phyloP scores from a whole-genome alignment of 2,329 filamentous ascomycete genomes.

The Monosporascus cannonballus region DNA sequence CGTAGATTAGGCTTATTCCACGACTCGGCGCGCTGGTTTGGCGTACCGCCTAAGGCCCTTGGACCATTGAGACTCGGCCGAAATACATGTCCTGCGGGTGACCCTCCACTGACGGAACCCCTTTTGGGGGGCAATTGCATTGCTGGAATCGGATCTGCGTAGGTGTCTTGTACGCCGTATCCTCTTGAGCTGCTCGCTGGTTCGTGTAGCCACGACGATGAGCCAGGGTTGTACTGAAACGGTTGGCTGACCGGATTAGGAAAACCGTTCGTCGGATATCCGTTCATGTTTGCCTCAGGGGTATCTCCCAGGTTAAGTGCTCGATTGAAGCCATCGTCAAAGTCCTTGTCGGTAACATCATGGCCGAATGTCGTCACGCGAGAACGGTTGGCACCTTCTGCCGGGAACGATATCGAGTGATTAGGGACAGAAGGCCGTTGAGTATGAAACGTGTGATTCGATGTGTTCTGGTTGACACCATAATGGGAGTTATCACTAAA shows the following conservation, averaged over 20 bases:
- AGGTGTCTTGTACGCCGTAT: slow-evolving; percentile 24
- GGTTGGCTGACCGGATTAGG: slow-evolving; percentile 23
- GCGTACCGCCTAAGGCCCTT: slow-evolving; percentile 22
- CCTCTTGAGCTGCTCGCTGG: slow-evolving; percentile 9
- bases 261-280: slow-evolving; percentile 14
- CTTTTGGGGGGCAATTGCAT: slow-evolving; percentile 25
- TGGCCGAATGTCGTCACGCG: slow-evolving; percentile 12
- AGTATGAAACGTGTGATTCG: slow-evolving; percentile 8
- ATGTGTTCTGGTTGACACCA: slow-evolving; percentile 8
- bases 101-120: slow-evolving; percentile 33
- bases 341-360: slow-evolving; percentile 31
- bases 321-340: slow-evolving; percentile 29
- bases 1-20: slow-evolving; percentile 33
- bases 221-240: slow-evolving; percentile 42
- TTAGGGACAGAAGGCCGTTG: slow-evolving; percentile 18
- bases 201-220: slow-evolving; percentile 39
- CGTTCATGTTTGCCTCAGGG: slow-evolving; percentile 10
- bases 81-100: slow-evolving; percentile 28
- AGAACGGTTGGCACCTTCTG: slow-evolving; percentile 11
- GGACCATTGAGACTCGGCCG: slow-evolving; percentile 24
- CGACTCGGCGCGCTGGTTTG: slow-evolving; percentile 24
- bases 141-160: slow-evolving; percentile 23
- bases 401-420: slow-evolving; percentile 9
- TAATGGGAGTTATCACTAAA: slow-evolving; percentile 12
- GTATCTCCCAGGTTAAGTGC: slow-evolving; percentile 28